Base-by-base conservation (phyloP, 208 protist genomes). In the Trypanosoma lewisi region DNA sequence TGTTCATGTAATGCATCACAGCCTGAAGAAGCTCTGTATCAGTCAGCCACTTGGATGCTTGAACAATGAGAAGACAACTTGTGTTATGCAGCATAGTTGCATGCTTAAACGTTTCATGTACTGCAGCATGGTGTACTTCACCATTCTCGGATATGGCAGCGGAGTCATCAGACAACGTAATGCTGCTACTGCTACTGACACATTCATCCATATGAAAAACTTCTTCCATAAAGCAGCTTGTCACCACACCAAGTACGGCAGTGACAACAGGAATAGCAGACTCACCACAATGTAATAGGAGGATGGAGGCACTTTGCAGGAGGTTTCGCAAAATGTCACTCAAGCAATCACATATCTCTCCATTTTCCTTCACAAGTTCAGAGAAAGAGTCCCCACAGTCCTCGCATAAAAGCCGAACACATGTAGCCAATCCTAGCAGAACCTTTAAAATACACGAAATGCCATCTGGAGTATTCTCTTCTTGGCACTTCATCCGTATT, bases 341-440 rank as follows among this genome's bases (percentile, higher is more conserved):
- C 8, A 63, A 57, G 14, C 25, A 54, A 19, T 6, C 36, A 51
- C 65, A 64, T 12, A 21, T 44, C 2, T 17, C 42, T 31, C 51
- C 36, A 53, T 49, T 36, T 17, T n/a, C 34, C 1, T 2, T 41
- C 6, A 64, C 31, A 31, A 64, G 49, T 27, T 58, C 23, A 25
- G 11, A 37, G 49, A 64, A 47, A 8, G 28, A 21, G 17, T 4
- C n/a, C 23, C 36, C 31, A 44, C 65, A 56, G 16, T 71, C 65
- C 31, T 71, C 55, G 42, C 55, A 71, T 4, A 71, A 2, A 42
- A 63, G 57, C 1, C 65, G 55, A 19, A 21, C 25, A 60, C 65
- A 71, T 36, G 65, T 59, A 14, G 65, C 42, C 21, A 71, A n/a
- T 12, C 65, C 65, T 51, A 17, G 27, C 1, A 71, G 25, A 30